Conservation (phyloP, 371 early-diverging fungal species). For the Mortierella sp. region DNA sequence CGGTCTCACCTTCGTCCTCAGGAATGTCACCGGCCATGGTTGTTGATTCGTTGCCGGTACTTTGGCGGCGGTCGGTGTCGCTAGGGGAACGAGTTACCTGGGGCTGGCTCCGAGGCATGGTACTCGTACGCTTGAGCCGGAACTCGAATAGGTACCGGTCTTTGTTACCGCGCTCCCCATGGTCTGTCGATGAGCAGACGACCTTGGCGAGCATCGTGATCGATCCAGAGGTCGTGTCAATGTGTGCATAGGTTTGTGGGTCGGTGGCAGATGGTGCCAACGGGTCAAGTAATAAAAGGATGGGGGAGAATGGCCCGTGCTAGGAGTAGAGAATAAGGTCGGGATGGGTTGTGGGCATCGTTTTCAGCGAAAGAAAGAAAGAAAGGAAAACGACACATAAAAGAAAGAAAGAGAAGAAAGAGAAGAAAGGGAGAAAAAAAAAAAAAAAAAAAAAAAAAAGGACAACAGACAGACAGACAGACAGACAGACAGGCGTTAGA, state of each 20-base stretch:
- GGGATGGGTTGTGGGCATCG: neutral
- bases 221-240: slow-evolving; percentile 41
- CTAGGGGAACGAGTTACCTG: too few relatives aligned
- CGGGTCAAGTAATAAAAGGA: slow-evolving; percentile 33
- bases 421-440: neutral
- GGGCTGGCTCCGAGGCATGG: slow-evolving; percentile 11
- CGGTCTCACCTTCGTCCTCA: slow-evolving; percentile 38
- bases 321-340: slow-evolving; percentile 2
- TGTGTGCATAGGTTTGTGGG: slow-evolving; percentile 30
- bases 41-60: neutral
- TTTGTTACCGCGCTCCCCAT: slow-evolving; percentile 49
- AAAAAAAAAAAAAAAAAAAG: neutral
- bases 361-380: neutral
- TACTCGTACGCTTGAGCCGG: slow-evolving; percentile 34
- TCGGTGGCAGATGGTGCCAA: slow-evolving; percentile 37
- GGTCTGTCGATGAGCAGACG: slow-evolving; percentile 50
- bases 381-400: neutral
- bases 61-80: neutral
- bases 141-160: slow-evolving; percentile 49
- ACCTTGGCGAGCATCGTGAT: slow-evolving; percentile 47
- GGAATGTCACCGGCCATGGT: neutral
- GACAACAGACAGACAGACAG: too few relatives aligned
- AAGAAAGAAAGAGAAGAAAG: neutral
- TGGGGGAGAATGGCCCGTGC: slow-evolving; percentile 46
- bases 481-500: too few relatives aligned